Base-by-base conservation (phyloP, 306 rosid species). In the Arachis hypogaea region DNA sequence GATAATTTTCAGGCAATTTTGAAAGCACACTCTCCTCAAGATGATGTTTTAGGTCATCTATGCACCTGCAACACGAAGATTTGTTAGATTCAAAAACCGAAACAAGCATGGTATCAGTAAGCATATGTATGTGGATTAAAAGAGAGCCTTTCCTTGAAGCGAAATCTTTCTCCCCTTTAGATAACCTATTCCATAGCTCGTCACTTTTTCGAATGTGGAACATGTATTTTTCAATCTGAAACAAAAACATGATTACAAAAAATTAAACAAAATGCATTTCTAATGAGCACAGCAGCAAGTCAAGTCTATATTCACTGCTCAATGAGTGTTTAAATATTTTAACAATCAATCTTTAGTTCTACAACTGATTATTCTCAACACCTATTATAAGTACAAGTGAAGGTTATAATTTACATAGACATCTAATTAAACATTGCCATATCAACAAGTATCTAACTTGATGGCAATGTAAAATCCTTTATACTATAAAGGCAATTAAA, bases 181-280 rank as follows among this genome's bases (percentile, higher is more conserved):
- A 94, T 29, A 92, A 96, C 74, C 85, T 88, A 62, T 71, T 80
- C 82, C 79, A 82, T 57, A 89, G 86, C 74, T 88, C 97, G 10
- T 64, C 84, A 40, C 88, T 85, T 66, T 86, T 88, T 51, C 49
- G 74, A 79, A 94, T 86, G 82, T 88, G 90, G 74, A 88, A 83
- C 90, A 84, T 83, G 82, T 88, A 80, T 74, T 88, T 94, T 82
- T 89, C 95, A 74, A 89, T 89, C 99, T 94, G 89, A 78, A 80
- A 69, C 22, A 47, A n/a, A 52, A 63, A 78, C 58, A 44, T 8
- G n/a, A 52, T 11, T 18, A 68, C n/a, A 77, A 77, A 67, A 67
- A 22, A 57, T 67, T 12, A 61, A 76, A 43, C 51, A 30, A 66
- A 71, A 50, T 50, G 56, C 62, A 77, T 36, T 33, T 68, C 52